phyloP scores from a whole-genome alignment of 441 rosid species.

The Adansonia grandidieri region DNA sequence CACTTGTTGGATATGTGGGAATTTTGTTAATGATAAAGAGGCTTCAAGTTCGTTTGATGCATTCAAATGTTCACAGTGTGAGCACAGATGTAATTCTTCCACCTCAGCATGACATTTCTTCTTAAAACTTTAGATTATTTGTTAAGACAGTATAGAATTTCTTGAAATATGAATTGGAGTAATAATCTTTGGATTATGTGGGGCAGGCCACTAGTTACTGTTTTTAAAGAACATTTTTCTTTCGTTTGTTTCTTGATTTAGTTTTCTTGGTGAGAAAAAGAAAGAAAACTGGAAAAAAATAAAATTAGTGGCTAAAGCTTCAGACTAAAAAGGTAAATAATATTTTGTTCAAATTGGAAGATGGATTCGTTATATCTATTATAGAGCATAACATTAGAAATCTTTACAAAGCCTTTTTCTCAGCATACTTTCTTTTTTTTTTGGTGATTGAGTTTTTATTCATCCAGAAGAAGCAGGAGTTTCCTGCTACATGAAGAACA shows the following conservation, averaged over 20 bases:
- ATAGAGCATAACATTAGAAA: neutral
- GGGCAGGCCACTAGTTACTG: neutral
- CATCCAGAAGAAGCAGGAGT: neutral
- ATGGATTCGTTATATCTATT: neutral
- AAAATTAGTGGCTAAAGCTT: neutral
- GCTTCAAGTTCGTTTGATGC: constrained; percentile 45
- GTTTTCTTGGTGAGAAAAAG: neutral
- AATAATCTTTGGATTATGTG: neutral
- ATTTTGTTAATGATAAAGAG: constrained; percentile 63
- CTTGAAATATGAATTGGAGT: constrained; percentile 10
- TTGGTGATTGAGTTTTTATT: neutral
- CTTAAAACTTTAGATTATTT: constrained; percentile 22
- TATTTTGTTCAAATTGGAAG: neutral
- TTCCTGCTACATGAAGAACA: neutral
- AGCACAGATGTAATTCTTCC: constrained; percentile 74
- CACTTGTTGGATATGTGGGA: constrained; percentile 79
- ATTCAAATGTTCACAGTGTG: constrained; percentile 87
- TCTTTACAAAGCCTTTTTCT: neutral
- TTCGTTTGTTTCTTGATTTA: neutral
- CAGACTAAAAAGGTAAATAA: neutral
- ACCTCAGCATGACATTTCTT: constrained; percentile 8
- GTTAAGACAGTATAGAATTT: constrained; percentile 3
- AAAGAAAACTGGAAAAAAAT: neutral
- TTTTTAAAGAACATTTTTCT: neutral
- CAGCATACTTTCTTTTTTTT: neutral